Conservation (phyloP, 305 asterid species). For the Fraxinus ornus region DNA sequence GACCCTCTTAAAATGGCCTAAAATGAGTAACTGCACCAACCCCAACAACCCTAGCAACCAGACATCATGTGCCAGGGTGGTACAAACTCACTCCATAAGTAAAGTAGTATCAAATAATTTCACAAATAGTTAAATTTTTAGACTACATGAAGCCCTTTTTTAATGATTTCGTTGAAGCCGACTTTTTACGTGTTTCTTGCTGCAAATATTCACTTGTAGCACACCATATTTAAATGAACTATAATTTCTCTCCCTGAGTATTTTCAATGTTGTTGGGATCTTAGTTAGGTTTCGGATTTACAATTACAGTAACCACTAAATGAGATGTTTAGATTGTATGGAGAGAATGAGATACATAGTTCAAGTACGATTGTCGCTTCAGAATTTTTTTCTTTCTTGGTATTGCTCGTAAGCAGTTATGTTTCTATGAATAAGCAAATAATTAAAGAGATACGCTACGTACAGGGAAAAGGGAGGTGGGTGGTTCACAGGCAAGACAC, state of each 20-base stretch:
- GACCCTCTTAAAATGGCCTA: slow-evolving; percentile 20
- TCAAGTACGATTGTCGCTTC: neutral
- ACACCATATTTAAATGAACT: neutral
- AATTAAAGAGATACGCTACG: too few species aligned
- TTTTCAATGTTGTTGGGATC: neutral
- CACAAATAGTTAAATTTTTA: neutral
- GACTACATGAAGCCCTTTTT: neutral
- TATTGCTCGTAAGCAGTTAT: neutral
- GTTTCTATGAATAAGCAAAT: neutral
- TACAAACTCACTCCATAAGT: neutral
- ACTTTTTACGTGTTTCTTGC: neutral
- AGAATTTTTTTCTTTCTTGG: neutral
- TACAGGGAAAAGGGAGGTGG: too few species aligned
- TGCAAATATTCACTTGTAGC: neutral
- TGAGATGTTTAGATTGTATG: too few species aligned
- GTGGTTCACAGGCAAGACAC: too few species aligned
- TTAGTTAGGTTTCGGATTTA: too few species aligned
- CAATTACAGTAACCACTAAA: too few species aligned
- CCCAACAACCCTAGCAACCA: slow-evolving; percentile 43
- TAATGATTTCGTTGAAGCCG: neutral
- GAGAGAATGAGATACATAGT: neutral
- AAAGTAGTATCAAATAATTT: neutral
- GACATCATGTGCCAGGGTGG: slow-evolving; percentile 20
- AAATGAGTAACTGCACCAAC: slow-evolving; percentile 38
- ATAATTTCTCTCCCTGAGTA: neutral